phyloP scores from a whole-genome alignment of 1,284 basidiomycete species.

The Cutaneotrichosporon spelunceum region DNA sequence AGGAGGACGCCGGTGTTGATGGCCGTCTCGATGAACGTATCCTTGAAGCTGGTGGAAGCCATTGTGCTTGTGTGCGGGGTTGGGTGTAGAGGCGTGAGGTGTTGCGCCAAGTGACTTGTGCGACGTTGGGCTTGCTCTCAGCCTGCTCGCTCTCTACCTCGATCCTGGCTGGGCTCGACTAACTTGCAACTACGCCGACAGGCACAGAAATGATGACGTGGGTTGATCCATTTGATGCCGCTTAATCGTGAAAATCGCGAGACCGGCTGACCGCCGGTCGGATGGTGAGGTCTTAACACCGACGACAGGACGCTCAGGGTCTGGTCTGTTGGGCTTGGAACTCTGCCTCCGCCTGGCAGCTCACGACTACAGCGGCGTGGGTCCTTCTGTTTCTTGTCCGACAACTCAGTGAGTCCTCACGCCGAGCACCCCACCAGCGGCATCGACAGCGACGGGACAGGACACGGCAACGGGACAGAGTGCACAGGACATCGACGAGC shows the following conservation, averaged over 20 bases:
- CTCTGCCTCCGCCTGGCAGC: neutral
- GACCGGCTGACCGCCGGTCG: neutral
- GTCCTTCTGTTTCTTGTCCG: slow-evolving; percentile 7
- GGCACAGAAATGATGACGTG: neutral
- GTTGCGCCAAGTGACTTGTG: neutral
- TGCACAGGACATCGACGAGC: neutral
- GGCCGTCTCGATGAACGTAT: slow-evolving; percentile 51
- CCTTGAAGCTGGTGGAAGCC: slow-evolving; percentile 33
- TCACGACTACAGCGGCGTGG: neutral
- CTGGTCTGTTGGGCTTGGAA: neutral
- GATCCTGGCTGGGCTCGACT: neutral
- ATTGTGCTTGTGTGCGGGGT: slow-evolving; percentile 9
- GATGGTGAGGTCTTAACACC: neutral
- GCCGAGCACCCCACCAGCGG: neutral
- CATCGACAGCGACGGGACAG: slow-evolving; percentile 7
- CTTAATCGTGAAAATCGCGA: neutral
- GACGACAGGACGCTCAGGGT: neutral
- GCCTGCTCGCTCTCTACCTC: too few relatives aligned
- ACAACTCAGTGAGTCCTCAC: slow-evolving; percentile 8
- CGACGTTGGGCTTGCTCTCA: neutral
- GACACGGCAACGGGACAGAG: neutral
- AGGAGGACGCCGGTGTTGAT: slow-evolving; percentile 60
- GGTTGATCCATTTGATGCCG: neutral
- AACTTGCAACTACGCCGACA: neutral
- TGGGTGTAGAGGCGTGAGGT: neutral